Percentiles rank a stretch among this genome's conserved stretches.
Conservation (phyloP, 768 basidiomycete genomes). For the Neoboletus brunneissimus region DNA sequence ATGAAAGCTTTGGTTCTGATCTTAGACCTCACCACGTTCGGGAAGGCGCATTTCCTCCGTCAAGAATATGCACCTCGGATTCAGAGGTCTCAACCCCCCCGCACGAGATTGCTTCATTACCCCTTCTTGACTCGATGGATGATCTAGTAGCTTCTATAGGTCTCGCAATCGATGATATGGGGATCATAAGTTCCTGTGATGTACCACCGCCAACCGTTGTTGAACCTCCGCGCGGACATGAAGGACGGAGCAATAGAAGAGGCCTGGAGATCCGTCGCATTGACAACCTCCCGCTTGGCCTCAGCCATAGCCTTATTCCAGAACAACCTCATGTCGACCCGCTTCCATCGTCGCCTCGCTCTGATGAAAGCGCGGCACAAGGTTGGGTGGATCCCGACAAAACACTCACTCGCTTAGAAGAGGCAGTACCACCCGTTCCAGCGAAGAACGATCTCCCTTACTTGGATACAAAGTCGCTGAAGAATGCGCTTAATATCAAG, state of each 20-base stretch:
- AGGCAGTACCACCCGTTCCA: slow-evolving; percentile 30
- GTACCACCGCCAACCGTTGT: slow-evolving; percentile 41
- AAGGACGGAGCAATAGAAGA: slow-evolving; percentile 24
- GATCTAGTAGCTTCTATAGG: slow-evolving; percentile 38
- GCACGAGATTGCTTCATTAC: slow-evolving; percentile 19
- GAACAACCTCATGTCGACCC: slow-evolving; percentile 12
- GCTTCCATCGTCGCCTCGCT: slow-evolving; percentile 15
- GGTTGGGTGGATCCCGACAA: slow-evolving; percentile 19
- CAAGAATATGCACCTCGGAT: slow-evolving; percentile 31
- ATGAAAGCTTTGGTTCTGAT: slow-evolving; percentile 24
- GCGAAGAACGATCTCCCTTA: slow-evolving; percentile 24
- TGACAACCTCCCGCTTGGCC: slow-evolving; percentile 14
- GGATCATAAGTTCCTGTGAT: slow-evolving; percentile 32
- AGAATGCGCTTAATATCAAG: slow-evolving; percentile 35
- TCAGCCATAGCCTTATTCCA: slow-evolving; percentile 7
- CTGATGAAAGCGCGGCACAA: slow-evolving; percentile 20
- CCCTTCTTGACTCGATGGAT: slow-evolving; percentile 34
- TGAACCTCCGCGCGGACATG: slow-evolving; percentile 36
- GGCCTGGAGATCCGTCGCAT: slow-evolving; percentile 34
- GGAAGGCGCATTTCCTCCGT: slow-evolving; percentile 68
- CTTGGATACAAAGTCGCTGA: slow-evolving; percentile 25
- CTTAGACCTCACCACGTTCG: slow-evolving; percentile 37
- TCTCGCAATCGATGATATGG: slow-evolving; percentile 39
- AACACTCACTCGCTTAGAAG: slow-evolving; percentile 15
- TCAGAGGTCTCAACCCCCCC: slow-evolving; percentile 15